These are phyloP conservation scores for Pulveroboletus sp. DNA, from an alignment of 768 basidiomycete species.

Conservation along the genomic window DNA sequence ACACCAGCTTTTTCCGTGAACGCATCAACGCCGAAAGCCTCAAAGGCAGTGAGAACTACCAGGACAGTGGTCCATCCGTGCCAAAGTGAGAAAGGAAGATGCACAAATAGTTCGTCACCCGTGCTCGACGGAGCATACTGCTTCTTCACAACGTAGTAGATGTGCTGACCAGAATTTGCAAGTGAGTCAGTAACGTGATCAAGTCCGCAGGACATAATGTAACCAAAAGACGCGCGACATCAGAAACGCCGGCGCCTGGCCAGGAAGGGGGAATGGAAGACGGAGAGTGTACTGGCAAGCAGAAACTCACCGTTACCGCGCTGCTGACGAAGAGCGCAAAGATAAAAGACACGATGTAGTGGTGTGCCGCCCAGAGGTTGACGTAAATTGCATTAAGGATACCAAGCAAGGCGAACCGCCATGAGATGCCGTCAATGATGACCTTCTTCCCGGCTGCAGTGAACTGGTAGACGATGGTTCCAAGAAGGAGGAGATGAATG, in stretches of 20 bases:
- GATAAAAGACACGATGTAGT: constrained; percentile 80
- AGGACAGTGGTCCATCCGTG: constrained; percentile 91
- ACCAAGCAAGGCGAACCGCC: constrained; percentile 87
- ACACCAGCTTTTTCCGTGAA: constrained; percentile 60
- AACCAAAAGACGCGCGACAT: neutral
- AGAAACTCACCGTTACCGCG: constrained; percentile 41
- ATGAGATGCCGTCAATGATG: constrained; percentile 83
- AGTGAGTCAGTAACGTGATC: constrained; percentile 12
- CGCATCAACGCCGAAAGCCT: constrained; percentile 84
- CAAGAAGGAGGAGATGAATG: constrained; percentile 87
- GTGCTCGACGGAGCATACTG: constrained; percentile 59
- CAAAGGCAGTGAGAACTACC: constrained; percentile 76
- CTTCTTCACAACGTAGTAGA: constrained; percentile 94
- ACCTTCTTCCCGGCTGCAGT: constrained; percentile 67
- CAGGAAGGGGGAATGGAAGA: constrained; percentile 15
- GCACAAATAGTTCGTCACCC: constrained; percentile 83
- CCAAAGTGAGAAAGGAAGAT: constrained; percentile 94
- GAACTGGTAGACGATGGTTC: constrained; percentile 89
- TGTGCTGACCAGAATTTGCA: constrained; percentile 47
- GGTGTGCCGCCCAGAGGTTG: constrained; percentile 74
- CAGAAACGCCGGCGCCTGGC: constrained; percentile 1
- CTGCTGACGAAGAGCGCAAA: constrained; percentile 86
- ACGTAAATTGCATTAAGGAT: constrained; percentile 87
- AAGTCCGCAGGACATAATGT: constrained; percentile 3
- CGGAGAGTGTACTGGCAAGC: neutral